Percentiles rank a stretch among this genome's conserved stretches.
Evolutionary conservation across 768 basidiomycete species (phyloP).

Genomic region (Myochromella boudieri): DNA sequence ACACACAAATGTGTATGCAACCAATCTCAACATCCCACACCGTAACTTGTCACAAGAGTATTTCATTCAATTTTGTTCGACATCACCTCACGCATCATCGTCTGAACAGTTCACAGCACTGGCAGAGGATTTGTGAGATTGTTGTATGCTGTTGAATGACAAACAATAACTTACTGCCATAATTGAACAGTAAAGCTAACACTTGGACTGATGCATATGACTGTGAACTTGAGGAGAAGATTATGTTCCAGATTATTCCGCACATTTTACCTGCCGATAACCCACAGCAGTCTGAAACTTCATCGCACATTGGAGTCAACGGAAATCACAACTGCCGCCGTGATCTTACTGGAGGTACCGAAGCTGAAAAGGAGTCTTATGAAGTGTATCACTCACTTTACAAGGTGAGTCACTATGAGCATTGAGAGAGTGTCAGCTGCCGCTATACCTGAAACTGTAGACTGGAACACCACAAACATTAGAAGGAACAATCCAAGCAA

Average conservation of each 20-base stretch:
- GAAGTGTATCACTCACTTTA: constrained; percentile 19
- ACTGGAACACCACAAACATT: constrained; percentile 8
- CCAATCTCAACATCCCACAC: constrained; percentile 29
- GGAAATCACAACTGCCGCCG: constrained; percentile 23
- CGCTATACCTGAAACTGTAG: too few relatives aligned
- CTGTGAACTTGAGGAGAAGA: constrained; percentile 22
- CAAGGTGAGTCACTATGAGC: not conserved
- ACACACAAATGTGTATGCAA: constrained; percentile 32
- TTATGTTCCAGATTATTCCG: constrained; percentile 22
- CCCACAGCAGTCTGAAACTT: constrained; percentile 29
- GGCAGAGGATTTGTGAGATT: constrained; percentile 14
- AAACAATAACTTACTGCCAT: not conserved
- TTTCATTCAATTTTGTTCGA: constrained; percentile 29
- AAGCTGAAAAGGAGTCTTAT: constrained; percentile 18
- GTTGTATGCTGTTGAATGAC: not conserved
- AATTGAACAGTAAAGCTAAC: constrained; percentile 5
- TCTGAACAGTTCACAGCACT: constrained; percentile 30
- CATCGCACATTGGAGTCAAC: constrained; percentile 24
- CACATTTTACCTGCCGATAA: constrained; percentile 32
- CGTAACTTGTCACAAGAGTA: constrained; percentile 27
- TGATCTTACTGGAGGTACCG: constrained; percentile 23
- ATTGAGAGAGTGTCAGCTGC: constrained; percentile 3
- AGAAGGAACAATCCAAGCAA: constrained; percentile 8
- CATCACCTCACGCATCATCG: constrained; percentile 29
- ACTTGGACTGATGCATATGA: constrained; percentile 25